A percentile compares a stretch with the other conserved stretches of the same genome.
Conservation (phyloP, 345 rosid species). For the Eucalyptus marginata region DNA sequence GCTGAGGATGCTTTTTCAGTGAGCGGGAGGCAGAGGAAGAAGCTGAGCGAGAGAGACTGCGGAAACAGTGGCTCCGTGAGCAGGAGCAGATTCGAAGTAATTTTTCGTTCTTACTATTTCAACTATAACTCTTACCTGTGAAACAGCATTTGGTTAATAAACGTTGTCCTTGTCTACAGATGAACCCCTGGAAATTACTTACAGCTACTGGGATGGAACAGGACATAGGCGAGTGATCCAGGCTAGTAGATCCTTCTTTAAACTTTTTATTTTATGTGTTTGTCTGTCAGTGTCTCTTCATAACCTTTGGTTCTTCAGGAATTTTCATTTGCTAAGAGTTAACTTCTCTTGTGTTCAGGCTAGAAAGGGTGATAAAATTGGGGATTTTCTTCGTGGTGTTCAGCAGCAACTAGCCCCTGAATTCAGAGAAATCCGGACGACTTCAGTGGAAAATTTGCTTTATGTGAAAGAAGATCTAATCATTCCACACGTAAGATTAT, state of each 20-base stretch:
- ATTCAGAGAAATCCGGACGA: constrained; percentile 87
- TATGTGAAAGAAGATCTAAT: constrained; percentile 98
- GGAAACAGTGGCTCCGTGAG: constrained; percentile 74
- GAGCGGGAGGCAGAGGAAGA: constrained; percentile 99
- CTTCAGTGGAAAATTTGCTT: constrained; percentile 90
- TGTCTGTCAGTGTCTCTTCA: neutral
- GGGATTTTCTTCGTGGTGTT: constrained; percentile 82
- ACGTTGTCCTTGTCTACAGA: constrained; percentile 21
- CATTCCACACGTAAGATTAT: constrained; percentile 82
- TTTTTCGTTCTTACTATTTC: neutral
- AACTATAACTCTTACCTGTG: neutral
- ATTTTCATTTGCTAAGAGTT: neutral
- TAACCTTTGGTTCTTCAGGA: neutral
- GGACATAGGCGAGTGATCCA: constrained; percentile 93
- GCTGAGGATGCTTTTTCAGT: constrained; percentile 90
- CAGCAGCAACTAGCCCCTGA: constrained; percentile 99
- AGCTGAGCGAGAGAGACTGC: constrained; percentile 96
- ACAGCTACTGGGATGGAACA: constrained; percentile 99
- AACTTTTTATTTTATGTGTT: neutral
- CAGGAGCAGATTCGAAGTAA: constrained; percentile 92
- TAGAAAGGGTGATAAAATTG: constrained; percentile 84
- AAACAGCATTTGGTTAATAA: neutral
- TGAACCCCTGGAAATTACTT: constrained; percentile 92
- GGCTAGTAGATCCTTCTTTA: constrained; percentile 24
- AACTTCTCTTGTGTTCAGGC: constrained; percentile 22